Percentiles rank a stretch among this genome's conserved stretches.
These are phyloP conservation scores for Lupinus albus DNA, from an alignment of 306 rosid genomes.

Conservation along the genomic window DNA sequence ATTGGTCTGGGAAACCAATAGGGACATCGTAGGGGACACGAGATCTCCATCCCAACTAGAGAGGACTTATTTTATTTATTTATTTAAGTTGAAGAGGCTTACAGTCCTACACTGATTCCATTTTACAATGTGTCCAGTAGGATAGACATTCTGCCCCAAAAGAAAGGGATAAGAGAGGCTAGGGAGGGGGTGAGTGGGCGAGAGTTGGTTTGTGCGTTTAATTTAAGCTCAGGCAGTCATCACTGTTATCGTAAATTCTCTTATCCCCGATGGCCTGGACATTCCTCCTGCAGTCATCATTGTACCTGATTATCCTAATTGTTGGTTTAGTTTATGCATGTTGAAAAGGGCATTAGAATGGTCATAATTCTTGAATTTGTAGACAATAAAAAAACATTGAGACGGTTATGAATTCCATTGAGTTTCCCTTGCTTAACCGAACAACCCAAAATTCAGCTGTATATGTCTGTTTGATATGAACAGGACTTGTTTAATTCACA, in stretches of 20 bases:
- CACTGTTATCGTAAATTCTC: background rate
- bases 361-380: too few relatives aligned
- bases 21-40: too few relatives aligned
- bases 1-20: too few relatives aligned
- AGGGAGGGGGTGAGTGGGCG: background rate
- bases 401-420: too few relatives aligned
- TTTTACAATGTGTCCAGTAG: constrained; percentile 7
- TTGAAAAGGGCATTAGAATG: too few relatives aligned
- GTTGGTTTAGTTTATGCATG: too few relatives aligned
- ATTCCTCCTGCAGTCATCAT: background rate
- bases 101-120: background rate
- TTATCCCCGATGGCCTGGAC: background rate
- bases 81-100: background rate
- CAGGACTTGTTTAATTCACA: constrained; percentile 3
- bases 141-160: background rate
- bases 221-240: background rate
- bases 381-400: too few relatives aligned
- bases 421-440: too few relatives aligned
- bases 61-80: background rate
- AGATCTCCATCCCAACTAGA: too few relatives aligned
- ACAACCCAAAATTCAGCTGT: too few relatives aligned
- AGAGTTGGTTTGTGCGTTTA: background rate
- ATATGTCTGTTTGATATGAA: constrained; percentile 20
- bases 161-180: background rate
- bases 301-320: background rate